Percentiles rank a stretch among this genome's conserved stretches.
phyloP scores from a whole-genome alignment of 306 rosid species.

The Quercus glauca region DNA sequence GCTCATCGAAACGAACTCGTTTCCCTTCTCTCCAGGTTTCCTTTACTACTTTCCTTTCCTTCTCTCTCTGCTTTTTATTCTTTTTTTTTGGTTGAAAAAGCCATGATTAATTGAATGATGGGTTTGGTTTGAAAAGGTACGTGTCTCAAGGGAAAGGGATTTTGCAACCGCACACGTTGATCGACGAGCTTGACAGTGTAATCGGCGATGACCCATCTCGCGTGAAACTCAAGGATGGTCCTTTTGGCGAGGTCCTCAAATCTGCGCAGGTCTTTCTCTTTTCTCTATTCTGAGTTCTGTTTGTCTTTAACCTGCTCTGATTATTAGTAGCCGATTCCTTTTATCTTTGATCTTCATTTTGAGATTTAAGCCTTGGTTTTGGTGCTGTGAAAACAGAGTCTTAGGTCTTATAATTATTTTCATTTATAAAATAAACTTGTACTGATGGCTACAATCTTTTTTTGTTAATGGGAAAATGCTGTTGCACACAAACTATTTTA shows the following conservation, averaged over 20 bases:
- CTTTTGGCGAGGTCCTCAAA: conserved; percentile 39
- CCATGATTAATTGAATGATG: neutral
- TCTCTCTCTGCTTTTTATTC: neutral
- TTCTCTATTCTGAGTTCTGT: neutral
- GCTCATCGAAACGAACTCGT: conserved; percentile 84
- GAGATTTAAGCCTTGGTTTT: neutral
- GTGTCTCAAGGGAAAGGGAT: conserved; percentile 86
- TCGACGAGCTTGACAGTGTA: conserved; percentile 65
- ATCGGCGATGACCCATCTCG: conserved; percentile 35
- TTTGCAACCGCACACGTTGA: conserved; percentile 80
- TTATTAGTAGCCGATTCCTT: too few species aligned
- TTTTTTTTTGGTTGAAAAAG: neutral
- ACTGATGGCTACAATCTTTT: too few species aligned
- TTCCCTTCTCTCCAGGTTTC: conserved; percentile 87
- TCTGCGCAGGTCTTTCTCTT: conserved; percentile 38
- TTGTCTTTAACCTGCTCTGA: neutral
- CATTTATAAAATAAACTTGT: too few species aligned
- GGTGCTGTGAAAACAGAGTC: neutral
- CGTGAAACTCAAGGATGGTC: conserved; percentile 34
- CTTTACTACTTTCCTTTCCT: neutral
- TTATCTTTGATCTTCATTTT: too few species aligned
- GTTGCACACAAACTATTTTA: too few species aligned
- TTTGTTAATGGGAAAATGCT: too few species aligned
- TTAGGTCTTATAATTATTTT: too few species aligned
- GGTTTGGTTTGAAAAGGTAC: conserved; percentile 41